Conservation (phyloP, 345 rosid species). For the Nephelium lappaceum region DNA sequence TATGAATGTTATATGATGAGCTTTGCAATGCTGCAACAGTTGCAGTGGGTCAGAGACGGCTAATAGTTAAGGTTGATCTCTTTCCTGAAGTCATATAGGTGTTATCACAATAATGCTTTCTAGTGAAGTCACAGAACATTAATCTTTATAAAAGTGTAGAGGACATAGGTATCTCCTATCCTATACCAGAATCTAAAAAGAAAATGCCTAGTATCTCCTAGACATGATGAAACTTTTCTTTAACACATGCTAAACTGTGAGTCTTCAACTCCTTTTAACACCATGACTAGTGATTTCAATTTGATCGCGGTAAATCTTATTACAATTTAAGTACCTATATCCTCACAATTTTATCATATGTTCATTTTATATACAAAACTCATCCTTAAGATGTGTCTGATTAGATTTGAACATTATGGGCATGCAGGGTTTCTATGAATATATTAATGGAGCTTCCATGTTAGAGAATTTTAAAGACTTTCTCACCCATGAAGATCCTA, state of each 20-base stretch:
- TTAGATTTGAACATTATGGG: constrained; percentile 26
- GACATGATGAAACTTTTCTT: neutral
- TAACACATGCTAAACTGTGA: neutral
- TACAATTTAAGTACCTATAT: neutral
- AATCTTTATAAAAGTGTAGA: neutral
- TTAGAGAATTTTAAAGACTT: constrained; percentile 65
- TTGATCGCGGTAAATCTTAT: neutral
- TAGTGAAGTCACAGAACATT: neutral
- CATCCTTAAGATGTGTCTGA: constrained; percentile 15
- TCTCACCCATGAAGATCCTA: constrained; percentile 77
- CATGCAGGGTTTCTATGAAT: constrained; percentile 84
- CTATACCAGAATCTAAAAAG: neutral
- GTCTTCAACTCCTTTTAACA: neutral
- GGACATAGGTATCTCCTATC: neutral
- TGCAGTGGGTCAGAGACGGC: neutral
- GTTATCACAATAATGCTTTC: neutral
- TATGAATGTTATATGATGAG: neutral
- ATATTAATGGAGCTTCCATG: constrained; percentile 72
- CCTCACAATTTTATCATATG: neutral
- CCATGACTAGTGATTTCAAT: neutral
- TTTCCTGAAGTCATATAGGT: neutral
- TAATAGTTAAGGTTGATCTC: neutral
- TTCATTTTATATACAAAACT: constrained; percentile 1
- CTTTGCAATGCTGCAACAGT: neutral
- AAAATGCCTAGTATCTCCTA: neutral